Base-by-base conservation (phyloP, 140 eudicot species). In the Cichorium intybus region DNA sequence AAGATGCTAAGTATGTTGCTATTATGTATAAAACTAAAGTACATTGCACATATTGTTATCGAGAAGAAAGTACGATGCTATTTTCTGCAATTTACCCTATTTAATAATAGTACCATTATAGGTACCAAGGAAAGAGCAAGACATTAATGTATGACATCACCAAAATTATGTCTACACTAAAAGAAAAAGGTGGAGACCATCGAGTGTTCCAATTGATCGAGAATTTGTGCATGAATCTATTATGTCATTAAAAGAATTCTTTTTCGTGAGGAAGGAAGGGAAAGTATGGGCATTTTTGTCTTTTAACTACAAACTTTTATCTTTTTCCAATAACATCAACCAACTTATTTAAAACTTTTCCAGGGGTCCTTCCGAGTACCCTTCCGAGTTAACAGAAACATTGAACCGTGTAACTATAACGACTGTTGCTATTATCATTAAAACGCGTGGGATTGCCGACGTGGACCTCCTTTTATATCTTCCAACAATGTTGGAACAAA, bases 101-200 rank as follows among this genome's bases (percentile, higher is more conserved):
- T 20, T 10, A 34, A 61, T 49, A 23, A 49, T 66, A 15, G 10
- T 22, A 20, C 48, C 37, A 14, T 69, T 72, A 9, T 63, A 89
- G 97, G 85, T 89, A 86, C 75, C 89, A 83, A 81, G 97, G 97
- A 57, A 89, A 89, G 80, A 83, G 80, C 95, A 89, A 89, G 73
- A 64, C 75, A 11, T 74, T 89, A 72, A 89, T 89, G 86, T 82
- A 86, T 72, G 97, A 89, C 66, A 79, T 89, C 33, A 83, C 95
- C 28, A 89, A 86, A 86, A 81, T 89, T 69, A 77, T 89, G 71
- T 77, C 87, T 41, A 81, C 91, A 17, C 73, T 89, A 66, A 89
- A 86, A 81, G 97, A 89, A 57, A 89, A 89, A 57, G 92, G 92
- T 16, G 97, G 97, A 48, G 97, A 89, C 71, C 97, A 89, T 81